Evolutionary conservation across 2,329 filamentous ascomycete species (phyloP), one percentile per base, ranked within the genome.

Genomic region (Coniochaeta sp.): DNA sequence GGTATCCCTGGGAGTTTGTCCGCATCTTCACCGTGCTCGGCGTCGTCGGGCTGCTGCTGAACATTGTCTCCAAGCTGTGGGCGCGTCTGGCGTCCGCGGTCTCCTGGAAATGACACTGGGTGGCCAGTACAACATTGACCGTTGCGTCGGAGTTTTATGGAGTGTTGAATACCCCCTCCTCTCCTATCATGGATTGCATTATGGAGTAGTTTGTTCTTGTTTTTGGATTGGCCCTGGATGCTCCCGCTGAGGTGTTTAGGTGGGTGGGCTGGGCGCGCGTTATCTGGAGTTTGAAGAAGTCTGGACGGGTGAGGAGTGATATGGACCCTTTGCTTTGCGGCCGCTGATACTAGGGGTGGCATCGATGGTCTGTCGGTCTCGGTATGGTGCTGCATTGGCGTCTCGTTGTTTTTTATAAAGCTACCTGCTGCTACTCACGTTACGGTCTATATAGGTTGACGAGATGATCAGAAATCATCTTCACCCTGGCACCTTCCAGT

Each of bases 21-120:
- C 78, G 82, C 66, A 75, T 86, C 8, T 86, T 81, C 58, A 71
- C 75, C 26, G 77, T 85, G 55, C 66, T 82, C 16, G 80, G 77
- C 8, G 71, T 74, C 4, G 74, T 75, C 42, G 76, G 67, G 2
- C 65, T 83, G 60, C 42, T 80, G 12, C 77, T 76, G 65, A 75
- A 71, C 26, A 60, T 73, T 26, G 55, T 74, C 16, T 60, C 70
- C 2, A 73, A 69, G 62, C 60, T 66, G 12, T 70, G 66, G 64
- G 50, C 40, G 57, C 19, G 36, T 19, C 2, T 57, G 26, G 26
- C 19, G 10, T 2, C 28, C 17, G 55, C 16, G 16, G 34, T 57
- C 3, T 26, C 22, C 2, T 52, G 47, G n/a, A 10, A 17, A 6
- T 47, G 19, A 8, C 10, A n/a, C 19, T 9, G 42, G 34, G 34